Conservation (phyloP, 352 stramenopile species). For the Globisporangium echinulatum region DNA sequence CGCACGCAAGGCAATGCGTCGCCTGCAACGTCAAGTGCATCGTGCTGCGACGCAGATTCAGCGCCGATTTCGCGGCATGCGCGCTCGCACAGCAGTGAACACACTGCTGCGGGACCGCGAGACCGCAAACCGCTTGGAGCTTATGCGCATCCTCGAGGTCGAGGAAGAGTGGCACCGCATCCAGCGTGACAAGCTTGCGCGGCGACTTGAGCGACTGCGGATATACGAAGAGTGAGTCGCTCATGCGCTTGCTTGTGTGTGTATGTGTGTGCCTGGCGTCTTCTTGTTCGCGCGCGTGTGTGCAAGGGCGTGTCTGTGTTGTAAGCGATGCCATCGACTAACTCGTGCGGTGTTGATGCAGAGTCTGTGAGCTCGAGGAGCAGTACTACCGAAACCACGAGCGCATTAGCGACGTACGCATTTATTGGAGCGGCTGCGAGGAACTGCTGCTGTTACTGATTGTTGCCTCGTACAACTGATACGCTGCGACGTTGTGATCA, state of each 20-base stretch:
- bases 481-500: too few relatives aligned
- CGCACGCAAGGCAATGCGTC: conserved; percentile 28
- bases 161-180: conserved; percentile 62
- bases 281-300: neutral
- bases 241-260: too few relatives aligned
- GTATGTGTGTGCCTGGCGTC: neutral
- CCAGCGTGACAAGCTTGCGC: conserved; percentile 51
- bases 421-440: neutral
- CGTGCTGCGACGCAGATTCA: conserved; percentile 48
- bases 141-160: conserved; percentile 58
- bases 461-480: neutral
- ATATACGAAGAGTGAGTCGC: conserved; percentile 41
- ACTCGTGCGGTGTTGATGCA: conserved; percentile 11
- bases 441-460: neutral
- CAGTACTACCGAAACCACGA: conserved; percentile 60
- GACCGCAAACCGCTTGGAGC: conserved; percentile 54
- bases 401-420: conserved; percentile 52
- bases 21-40: conserved; percentile 10
- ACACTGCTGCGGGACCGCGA: conserved; percentile 48
- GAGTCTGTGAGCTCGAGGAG: conserved; percentile 55
- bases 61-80: conserved; percentile 58
- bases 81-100: conserved; percentile 26
- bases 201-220: conserved; percentile 45
- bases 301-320: neutral
- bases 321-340: neutral